A percentile compares a stretch with the other conserved stretches of the same genome.
Conservation (phyloP, 176 grass and related monocot genomes). For the Hordeum marinum region DNA sequence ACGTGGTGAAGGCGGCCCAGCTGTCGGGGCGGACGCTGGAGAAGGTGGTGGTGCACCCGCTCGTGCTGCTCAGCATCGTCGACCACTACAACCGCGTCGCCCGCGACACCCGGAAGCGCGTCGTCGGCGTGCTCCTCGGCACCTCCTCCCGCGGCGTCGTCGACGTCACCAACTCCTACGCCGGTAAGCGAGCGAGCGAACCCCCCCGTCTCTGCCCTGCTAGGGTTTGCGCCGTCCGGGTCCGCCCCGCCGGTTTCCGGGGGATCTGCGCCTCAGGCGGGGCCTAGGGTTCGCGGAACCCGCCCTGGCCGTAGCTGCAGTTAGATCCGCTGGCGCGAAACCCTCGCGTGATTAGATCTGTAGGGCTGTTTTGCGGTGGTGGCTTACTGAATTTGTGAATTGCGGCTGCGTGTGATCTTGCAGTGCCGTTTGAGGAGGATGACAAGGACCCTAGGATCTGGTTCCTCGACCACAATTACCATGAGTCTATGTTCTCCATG, state of each 20-base stretch:
- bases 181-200: slow-evolving; percentile 32
- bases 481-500: slow-evolving; percentile 93
- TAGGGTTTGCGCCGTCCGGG: slow-evolving; percentile 19
- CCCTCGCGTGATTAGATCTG: slow-evolving; percentile 22
- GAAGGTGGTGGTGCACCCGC: slow-evolving; percentile 83
- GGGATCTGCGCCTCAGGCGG: neutral
- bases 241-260: neutral
- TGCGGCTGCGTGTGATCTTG: neutral
- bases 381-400: neutral
- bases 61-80: slow-evolving; percentile 96
- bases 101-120: slow-evolving; percentile 84
- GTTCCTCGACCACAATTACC: slow-evolving; percentile 99
- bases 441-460: slow-evolving; percentile 95
- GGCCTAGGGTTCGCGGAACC: neutral
- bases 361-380: neutral
- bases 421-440: slow-evolving; percentile 97
- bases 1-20: slow-evolving; percentile 91
- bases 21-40: slow-evolving; percentile 80
- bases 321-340: slow-evolving; percentile 21
- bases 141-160: slow-evolving; percentile 66
- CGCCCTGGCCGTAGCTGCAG: neutral
- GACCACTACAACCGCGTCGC: slow-evolving; percentile 99
- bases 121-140: slow-evolving; percentile 91
- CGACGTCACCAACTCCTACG: slow-evolving; percentile 97
- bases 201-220: neutral